A percentile compares a stretch with the other conserved stretches of the same genome.
Conservation (phyloP, 768 basidiomycete species). For the Leccinum variicolor region DNA sequence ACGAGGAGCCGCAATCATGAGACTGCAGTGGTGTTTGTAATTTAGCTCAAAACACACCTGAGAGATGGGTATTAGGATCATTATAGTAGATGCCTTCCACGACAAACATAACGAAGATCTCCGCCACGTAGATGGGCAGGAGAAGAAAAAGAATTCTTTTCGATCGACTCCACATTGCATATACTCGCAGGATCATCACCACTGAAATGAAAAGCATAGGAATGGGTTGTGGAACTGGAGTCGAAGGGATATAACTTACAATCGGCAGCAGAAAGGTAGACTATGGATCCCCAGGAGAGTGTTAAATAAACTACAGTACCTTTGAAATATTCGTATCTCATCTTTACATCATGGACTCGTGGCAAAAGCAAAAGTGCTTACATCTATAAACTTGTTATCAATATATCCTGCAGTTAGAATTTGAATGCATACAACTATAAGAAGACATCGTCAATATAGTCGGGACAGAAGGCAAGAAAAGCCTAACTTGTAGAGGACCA, state of each 20-base stretch:
- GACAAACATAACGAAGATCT: neutral
- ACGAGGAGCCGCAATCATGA: neutral
- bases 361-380: neutral
- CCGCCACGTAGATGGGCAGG: neutral
- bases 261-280: slow-evolving; percentile 11
- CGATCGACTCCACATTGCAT: slow-evolving; percentile 13
- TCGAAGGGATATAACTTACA: neutral
- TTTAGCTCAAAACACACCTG: neutral
- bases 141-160: slow-evolving; percentile 4
- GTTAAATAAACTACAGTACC: neutral
- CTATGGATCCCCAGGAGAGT: neutral
- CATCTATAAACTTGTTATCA: slow-evolving; percentile 6
- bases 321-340: neutral
- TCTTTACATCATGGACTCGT: neutral
- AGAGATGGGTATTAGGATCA: neutral
- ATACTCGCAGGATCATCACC: slow-evolving; percentile 13
- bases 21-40: neutral
- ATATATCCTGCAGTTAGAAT: neutral
- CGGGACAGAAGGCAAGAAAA: neutral
- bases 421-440: neutral
- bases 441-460: neutral
- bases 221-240: neutral
- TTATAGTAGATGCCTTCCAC: slow-evolving; percentile 2
- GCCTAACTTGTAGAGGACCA: neutral
- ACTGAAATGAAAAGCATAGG: neutral